Base-by-base conservation (phyloP, 345 rosid species). In the Aurinia saxatilis region DNA sequence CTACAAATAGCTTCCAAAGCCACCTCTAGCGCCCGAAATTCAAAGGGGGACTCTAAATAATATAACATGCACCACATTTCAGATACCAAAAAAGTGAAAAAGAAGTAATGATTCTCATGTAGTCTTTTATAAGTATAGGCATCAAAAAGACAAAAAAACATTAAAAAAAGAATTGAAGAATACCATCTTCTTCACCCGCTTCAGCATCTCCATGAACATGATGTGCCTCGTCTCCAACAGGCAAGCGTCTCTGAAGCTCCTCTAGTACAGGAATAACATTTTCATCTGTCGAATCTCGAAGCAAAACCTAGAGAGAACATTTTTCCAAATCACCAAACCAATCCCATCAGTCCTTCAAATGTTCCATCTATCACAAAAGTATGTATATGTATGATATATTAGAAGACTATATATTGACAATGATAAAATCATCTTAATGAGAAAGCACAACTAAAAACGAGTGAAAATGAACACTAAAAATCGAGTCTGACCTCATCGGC, bases 1-100 rank as follows among this genome's bases (percentile, higher is more conserved):
- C 95, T 91, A 70, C 96, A 91, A 30, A 88, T 84, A 51, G 98
- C 90, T 77, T 91, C 98, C 81, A 91, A 77, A 56, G 84, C 98
- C 44, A 91, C 91, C 78, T 91, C 95, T 61, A 91, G 45, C 1
- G 98, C 98, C 27, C 88, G 83, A 49, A 91, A 84, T 40, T 91
- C 98, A 75, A 82, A 79, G 1, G 88, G 86, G 33, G 95, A 82
- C 51, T 88, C 98, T 91, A 77, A 63, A 71, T 34, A 7, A 65
- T 42, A 27, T 27, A 78, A 14, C 36, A 65, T 38, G 17, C 48
- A 53, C 5, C 34, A 25, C 15, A 70, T 25, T 8, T 33, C 39
- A 70, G 9, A 56, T 49, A 17, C 47, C 62, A 55, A 27, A 59
- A 27, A 42, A 21, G 45, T 11, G 15, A 54, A 44, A 54, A 41